Percentiles rank a stretch among this genome's conserved stretches.
These are phyloP conservation scores for Boletus bicolor DNA, from an alignment of 768 basidiomycete genomes.

Conservation along the genomic window DNA sequence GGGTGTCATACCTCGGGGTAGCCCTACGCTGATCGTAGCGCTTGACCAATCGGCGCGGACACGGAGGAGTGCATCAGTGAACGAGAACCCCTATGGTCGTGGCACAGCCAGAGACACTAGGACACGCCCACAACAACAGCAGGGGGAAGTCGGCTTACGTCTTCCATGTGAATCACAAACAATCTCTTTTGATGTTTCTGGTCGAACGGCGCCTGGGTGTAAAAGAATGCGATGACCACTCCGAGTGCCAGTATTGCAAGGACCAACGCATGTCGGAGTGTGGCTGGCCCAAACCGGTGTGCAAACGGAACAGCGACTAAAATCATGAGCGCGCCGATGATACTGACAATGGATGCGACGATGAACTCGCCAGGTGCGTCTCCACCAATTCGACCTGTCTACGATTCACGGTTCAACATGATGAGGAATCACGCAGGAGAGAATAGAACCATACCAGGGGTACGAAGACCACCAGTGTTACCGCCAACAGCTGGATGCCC, in stretches of 20 bases:
- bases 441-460: slow-evolving; percentile 56
- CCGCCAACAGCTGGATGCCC: slow-evolving; percentile 54
- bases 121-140: not conserved
- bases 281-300: slow-evolving; percentile 58
- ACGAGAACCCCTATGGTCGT: not conserved
- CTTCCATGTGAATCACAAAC: slow-evolving; percentile 81
- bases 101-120: no score
- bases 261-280: slow-evolving; percentile 41
- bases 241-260: slow-evolving; percentile 46
- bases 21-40: not conserved
- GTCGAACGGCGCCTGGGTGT: slow-evolving; percentile 66
- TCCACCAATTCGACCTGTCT: slow-evolving; percentile 81
- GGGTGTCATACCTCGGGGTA: not conserved
- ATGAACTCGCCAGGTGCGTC: slow-evolving; percentile 87
- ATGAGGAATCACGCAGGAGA: slow-evolving; percentile 1
- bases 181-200: slow-evolving; percentile 82
- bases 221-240: slow-evolving; percentile 58
- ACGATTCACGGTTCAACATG: slow-evolving; percentile 2
- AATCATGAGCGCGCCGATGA: slow-evolving; percentile 52
- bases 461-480: slow-evolving; percentile 83
- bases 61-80: not conserved
- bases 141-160: slow-evolving; percentile 47
- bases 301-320: slow-evolving; percentile 69
- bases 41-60: not conserved
- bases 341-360: slow-evolving; percentile 72